Evolutionary conservation across 106 monocot species (phyloP), one percentile per base, ranked within the genome.

Genomic region (Amphibolis antarctica): DNA sequence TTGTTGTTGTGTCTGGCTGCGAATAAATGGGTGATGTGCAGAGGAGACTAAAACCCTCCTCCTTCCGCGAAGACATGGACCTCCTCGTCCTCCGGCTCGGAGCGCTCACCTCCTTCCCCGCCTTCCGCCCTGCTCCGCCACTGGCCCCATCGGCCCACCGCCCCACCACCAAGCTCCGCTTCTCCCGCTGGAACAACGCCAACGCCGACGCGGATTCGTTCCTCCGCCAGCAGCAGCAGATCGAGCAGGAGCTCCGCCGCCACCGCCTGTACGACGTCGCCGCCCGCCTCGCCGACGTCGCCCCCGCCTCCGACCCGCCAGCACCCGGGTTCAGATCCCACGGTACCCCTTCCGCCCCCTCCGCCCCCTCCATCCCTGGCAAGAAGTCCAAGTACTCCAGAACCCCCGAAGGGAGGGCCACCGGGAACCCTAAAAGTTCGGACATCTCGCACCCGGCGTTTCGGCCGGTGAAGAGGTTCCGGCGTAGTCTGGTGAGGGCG

Each of bases 151-250:
- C 60, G 0, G 46, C 23, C 42, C n/a, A 21, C 14, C 21, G 69
- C 28, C 28, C 83, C 22, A 5, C 84, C 82, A 77, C 83, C 53
- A 75, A 72, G 63, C 36, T 87, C 70, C 71, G 62, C 64, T 62
- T 87, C 77, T 84, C 92, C 60, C 87, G 86, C 42, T 92, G 83
- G 86, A 81, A 81, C 72, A 86, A 81, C 76, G 79, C 92, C 77
- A 87, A 79, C 75, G 77, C 81, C 43, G 84, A 84, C n/a, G n/a
- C n/a, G 70, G 74, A 79, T 51, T 79, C 81, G 75, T 47, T 68
- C 53, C 65, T 71, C 66, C 76, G 71, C 61, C 83, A 79, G 52
- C 68, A 81, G 29, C 64, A 81, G 29, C 62, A 58, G 54, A 79
- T 81, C 71, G 91, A 86, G 45, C 68, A 27, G 62, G 84, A 83